Conservation (phyloP, 1,139 yeast genomes). For the Taphrina sp. region DNA sequence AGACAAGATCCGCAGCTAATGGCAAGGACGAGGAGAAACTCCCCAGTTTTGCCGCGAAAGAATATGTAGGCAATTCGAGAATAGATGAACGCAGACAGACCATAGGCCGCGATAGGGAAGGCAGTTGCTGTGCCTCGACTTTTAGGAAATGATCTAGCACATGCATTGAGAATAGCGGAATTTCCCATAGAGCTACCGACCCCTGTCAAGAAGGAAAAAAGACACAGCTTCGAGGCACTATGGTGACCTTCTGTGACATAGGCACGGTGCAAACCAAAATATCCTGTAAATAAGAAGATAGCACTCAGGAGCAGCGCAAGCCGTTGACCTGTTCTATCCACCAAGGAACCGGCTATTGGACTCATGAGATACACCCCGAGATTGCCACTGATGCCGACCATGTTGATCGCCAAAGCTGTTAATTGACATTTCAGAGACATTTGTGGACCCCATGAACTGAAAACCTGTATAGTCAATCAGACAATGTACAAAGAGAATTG, state of each 20-base stretch:
- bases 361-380: constrained; percentile 64
- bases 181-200: constrained; percentile 47
- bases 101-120: constrained; percentile 50
- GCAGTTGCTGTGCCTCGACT: constrained; percentile 36
- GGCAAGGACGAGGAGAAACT: constrained; percentile 42
- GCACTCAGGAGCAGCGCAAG: constrained; percentile 19
- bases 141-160: constrained; percentile 46
- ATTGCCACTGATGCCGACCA: constrained; percentile 60
- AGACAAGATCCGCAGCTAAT: constrained; percentile 13
- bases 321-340: constrained; percentile 37
- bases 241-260: constrained; percentile 5
- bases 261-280: constrained; percentile 16
- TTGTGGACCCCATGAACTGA: constrained; percentile 58
- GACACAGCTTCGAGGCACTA: constrained; percentile 20
- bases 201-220: constrained; percentile 42
- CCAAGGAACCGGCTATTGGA: constrained; percentile 52
- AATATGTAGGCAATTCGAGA: constrained; percentile 43
- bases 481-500: no score
- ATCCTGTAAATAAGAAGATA: constrained; percentile 11
- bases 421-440: constrained; percentile 55
- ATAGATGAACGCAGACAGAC: constrained; percentile 47
- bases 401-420: constrained; percentile 56
- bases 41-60: constrained; percentile 37
- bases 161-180: constrained; percentile 48
- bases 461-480: no score